Percentiles rank a stretch among this genome's conserved stretches.
Conservation (phyloP, 306 rosid genomes). For the Hylodesmum podocarpum region DNA sequence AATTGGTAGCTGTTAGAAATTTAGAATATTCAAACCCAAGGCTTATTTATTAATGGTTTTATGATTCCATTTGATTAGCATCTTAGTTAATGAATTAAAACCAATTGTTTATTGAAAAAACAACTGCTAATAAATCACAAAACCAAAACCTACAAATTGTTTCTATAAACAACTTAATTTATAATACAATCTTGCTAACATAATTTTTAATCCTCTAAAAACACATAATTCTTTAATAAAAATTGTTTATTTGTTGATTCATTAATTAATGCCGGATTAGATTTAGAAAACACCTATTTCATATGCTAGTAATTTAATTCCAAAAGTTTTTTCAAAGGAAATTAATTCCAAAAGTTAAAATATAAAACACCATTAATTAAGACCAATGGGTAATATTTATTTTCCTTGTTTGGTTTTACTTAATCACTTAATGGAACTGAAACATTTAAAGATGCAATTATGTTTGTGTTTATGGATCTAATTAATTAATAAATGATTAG, state of each 20-base stretch:
- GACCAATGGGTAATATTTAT: not conserved
- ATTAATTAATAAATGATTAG: conserved; percentile 17
- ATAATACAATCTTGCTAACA: too few species aligned
- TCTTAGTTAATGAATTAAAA: not conserved
- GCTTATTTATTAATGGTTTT: not conserved
- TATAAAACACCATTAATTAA: not conserved
- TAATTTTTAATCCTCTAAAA: not conserved
- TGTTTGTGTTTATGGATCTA: conserved; percentile 16
- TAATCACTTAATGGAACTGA: not conserved
- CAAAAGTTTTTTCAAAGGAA: not conserved
- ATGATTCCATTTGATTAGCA: not conserved
- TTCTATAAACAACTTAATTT: too few species aligned
- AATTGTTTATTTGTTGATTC: not conserved
- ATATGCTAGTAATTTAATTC: not conserved
- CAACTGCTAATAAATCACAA: too few species aligned
- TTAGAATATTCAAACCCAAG: too few species aligned
- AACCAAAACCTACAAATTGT: too few species aligned
- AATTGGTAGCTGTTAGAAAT: conserved; percentile 22
- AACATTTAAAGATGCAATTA: not conserved
- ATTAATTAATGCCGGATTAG: not conserved
- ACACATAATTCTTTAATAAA: not conserved
- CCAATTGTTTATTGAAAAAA: not conserved
- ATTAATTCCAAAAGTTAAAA: not conserved
- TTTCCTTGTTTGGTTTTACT: not conserved
- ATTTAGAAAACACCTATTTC: not conserved